These are phyloP conservation scores for Microdochium paspali DNA, from an alignment of 2,329 filamentous ascomycete species.

Conservation along the genomic window DNA sequence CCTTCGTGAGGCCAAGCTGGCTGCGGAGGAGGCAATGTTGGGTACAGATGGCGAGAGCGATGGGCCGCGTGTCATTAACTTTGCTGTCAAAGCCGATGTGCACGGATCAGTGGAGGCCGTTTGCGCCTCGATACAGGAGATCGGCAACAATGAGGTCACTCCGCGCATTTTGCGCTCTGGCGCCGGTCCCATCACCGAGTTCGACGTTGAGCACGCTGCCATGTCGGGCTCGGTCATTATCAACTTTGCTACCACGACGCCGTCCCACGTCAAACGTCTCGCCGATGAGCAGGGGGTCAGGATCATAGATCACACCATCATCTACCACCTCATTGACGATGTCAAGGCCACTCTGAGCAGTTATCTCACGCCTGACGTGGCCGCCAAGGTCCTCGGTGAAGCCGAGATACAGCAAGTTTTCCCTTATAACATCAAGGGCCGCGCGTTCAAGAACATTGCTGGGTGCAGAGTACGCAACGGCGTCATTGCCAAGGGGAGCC, in stretches of 20 bases:
- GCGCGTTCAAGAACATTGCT: constrained; percentile 65
- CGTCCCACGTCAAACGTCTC: constrained; percentile 56
- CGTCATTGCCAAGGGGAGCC: constrained; percentile 49
- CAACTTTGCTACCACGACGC: constrained; percentile 73
- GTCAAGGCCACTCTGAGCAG: constrained; percentile 60
- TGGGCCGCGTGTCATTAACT: constrained; percentile 53
- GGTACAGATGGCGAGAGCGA: constrained; percentile 24
- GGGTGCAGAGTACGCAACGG: constrained; percentile 86
- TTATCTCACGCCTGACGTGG: constrained; percentile 57
- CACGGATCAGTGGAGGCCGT: constrained; percentile 91
- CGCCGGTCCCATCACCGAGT: constrained; percentile 73
- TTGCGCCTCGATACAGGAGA: constrained; percentile 60
- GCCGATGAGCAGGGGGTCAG: constrained; percentile 64
- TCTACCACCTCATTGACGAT: constrained; percentile 71
- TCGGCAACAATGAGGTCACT: constrained; percentile 78
- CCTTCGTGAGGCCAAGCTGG: constrained; percentile 20
- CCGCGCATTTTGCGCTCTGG: constrained; percentile 67
- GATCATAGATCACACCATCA: constrained; percentile 79
- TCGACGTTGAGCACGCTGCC: constrained; percentile 80
- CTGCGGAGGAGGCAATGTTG: constrained; percentile 13
- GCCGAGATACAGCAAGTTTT: constrained; percentile 80
- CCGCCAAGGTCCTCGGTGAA: constrained; percentile 70
- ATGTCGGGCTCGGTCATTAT: constrained; percentile 68
- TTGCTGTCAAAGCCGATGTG: constrained; percentile 88
- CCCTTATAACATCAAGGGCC: constrained; percentile 68